Evolutionary conservation across 1,284 basidiomycete genomes (phyloP).

Genomic region (Cryptococcus maquisensis): DNA sequence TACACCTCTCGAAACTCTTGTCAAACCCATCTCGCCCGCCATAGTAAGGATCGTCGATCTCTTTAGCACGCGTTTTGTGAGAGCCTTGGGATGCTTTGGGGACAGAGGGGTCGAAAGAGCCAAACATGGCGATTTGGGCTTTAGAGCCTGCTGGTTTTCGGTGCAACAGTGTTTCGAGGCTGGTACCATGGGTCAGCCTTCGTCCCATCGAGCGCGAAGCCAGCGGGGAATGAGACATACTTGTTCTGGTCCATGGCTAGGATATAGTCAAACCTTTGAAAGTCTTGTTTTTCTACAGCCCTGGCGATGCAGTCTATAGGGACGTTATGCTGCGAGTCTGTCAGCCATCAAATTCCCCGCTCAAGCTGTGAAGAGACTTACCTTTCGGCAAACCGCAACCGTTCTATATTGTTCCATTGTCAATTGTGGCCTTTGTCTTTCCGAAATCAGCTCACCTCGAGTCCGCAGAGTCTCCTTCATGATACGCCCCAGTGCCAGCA

Average conservation of each 20-base stretch:
- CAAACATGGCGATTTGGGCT: conserved; percentile 37
- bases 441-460: conserved; percentile 28
- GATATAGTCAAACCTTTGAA: conserved; percentile 49
- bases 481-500: conserved; percentile 49
- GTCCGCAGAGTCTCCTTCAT: conserved; percentile 48
- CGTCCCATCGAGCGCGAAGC: background rate
- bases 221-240: conserved; percentile 33
- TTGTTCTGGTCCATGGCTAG: conserved; percentile 50
- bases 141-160: conserved; percentile 31
- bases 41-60: conserved; percentile 49
- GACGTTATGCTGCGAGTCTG: conserved; percentile 36
- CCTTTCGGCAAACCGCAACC: conserved; percentile 46
- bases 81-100: conserved; percentile 11
- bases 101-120: conserved; percentile 34
- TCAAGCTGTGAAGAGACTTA: conserved; percentile 14
- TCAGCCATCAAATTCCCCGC: background rate
- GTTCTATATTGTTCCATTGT: conserved; percentile 32
- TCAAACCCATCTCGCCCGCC: conserved; percentile 50
- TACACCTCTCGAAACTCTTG: conserved; percentile 48
- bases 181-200: conserved; percentile 21
- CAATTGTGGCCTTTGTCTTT: background rate
- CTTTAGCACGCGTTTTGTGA: conserved; percentile 17
- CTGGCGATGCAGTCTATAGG: conserved; percentile 48
- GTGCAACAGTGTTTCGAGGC: conserved; percentile 44
- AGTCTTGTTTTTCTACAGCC: conserved; percentile 44